Evolutionary conservation across 768 basidiomycete genomes (phyloP).

Genomic region (Mrakia gelida): DNA sequence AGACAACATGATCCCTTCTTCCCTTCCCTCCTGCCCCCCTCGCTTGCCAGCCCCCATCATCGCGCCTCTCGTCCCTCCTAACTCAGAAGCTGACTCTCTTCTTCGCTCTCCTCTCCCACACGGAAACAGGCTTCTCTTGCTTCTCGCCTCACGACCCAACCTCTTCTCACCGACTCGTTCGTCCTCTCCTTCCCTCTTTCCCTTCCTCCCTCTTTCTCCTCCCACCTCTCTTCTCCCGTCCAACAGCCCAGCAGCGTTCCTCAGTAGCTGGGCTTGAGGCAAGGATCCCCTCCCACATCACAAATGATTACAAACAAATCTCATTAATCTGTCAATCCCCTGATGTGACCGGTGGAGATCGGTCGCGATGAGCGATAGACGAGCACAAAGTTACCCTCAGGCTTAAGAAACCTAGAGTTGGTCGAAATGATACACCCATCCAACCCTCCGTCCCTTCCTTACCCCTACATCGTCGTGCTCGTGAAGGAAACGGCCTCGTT

Average conservation of each 20-base stretch:
- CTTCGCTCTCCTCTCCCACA: neutral
- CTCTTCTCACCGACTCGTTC: neutral
- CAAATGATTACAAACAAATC: conserved; percentile 44
- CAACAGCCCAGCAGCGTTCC: conserved; percentile 1
- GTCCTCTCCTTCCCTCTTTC: neutral
- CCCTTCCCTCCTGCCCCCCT: conserved; percentile 30
- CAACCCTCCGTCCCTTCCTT: neutral
- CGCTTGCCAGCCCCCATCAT: conserved; percentile 24
- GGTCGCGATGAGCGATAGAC: conserved; percentile 34
- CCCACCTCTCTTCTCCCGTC: neutral
- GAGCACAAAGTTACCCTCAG: conserved; percentile 19
- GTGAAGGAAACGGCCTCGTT: neutral
- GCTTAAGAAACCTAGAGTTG: conserved; percentile 34
- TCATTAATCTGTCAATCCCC: conserved; percentile 58
- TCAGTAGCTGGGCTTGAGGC: neutral
- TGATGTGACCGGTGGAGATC: conserved; percentile 41
- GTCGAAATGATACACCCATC: conserved; percentile 33
- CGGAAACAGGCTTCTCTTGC: neutral
- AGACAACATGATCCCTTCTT: neutral
- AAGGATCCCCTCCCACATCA: conserved; percentile 8
- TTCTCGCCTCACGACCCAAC: neutral
- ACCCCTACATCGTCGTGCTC: neutral
- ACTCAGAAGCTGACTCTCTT: neutral
- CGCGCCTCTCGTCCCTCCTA: neutral
- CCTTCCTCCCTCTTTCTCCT: neutral